Evolutionary conservation across 176 grass and related monocot species (phyloP).

Genomic region (Phragmites australis): DNA sequence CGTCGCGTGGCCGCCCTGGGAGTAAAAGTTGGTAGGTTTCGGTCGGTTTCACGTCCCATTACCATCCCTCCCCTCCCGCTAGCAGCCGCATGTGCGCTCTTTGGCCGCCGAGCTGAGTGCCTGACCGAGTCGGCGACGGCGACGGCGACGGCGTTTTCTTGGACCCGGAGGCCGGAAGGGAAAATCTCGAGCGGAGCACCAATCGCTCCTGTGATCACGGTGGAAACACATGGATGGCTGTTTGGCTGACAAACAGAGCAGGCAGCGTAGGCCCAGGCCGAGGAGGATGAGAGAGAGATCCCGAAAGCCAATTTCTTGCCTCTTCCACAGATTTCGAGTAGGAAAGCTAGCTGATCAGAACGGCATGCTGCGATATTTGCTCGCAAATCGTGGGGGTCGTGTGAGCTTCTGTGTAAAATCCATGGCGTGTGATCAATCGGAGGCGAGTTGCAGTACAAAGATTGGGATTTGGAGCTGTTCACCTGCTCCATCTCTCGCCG

Average conservation of each 20-base stretch:
- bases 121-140: not conserved
- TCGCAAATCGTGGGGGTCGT: no score
- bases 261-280: not conserved
- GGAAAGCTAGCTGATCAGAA: no score
- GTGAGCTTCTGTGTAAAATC: no score
- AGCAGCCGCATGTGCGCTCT: not conserved
- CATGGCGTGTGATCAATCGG: no score
- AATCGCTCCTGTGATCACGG: constrained; percentile 23
- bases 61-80: no score
- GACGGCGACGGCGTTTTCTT: constrained; percentile 13
- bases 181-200: not conserved
- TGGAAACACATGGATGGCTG: not conserved
- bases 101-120: not conserved
- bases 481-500: no score
- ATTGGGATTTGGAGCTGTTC: no score
- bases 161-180: no score
- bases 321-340: no score
- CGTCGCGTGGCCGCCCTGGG: not conserved
- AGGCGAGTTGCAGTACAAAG: no score
- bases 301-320: not conserved
- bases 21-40: constrained; percentile 10
- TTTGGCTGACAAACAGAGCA: not conserved
- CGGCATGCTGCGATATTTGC: no score
- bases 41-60: constrained; percentile 8
- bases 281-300: not conserved